Evolutionary conservation across 208 protist genomes (phyloP), one percentile per base, ranked within the genome.

Genomic region (Trypanosomatidae sp.): DNA sequence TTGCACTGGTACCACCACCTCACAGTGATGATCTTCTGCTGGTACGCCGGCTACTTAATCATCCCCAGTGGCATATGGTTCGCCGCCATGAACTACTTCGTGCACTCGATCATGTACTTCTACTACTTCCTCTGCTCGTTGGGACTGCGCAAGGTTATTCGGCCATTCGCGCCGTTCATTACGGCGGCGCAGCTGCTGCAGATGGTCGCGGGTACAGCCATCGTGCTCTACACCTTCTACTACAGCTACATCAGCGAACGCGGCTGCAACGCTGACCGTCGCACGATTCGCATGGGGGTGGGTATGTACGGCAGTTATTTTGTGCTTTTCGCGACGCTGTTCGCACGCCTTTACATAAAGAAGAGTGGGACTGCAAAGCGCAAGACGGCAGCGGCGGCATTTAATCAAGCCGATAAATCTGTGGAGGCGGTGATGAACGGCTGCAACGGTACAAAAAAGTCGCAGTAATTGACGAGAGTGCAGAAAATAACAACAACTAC

Each of bases 21-120:
- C 33, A 92, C 92, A 22, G 94, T 97, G n/a, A 69, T 88, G 39
- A 65, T 98, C 33, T 98, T 90, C 84, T 98, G 91, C 83, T 98
- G 94, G 95, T 77, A 95, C 71, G 86, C 88, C 12, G 88, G 82
- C 15, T 36, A 77, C 52, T 71, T 62, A 0, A 50, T 76, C 0
- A 88, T 91, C 22, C 71, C 79, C 12, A 79, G 80, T 62, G 92
- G 93, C 33, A 36, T 97, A 33, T 93, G 83, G 78, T 98, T 98
- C 71, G 82, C 90, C 25, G 71, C 82, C 13, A 98, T 98, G 93
- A 99, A 99, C 80, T 96, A 95, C 81, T 69, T 62, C 25, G 96
- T 98, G 43, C 98, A 98, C 87, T 82, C 92, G 15, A 74, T 98
- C 81, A 98, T 98, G 97, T 99, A 99, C 81, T 83, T 89, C 10